Percentiles rank a stretch among this genome's conserved stretches.
These are phyloP conservation scores for Suillus sp. DNA, from an alignment of 768 basidiomycete species.

Conservation along the genomic window DNA sequence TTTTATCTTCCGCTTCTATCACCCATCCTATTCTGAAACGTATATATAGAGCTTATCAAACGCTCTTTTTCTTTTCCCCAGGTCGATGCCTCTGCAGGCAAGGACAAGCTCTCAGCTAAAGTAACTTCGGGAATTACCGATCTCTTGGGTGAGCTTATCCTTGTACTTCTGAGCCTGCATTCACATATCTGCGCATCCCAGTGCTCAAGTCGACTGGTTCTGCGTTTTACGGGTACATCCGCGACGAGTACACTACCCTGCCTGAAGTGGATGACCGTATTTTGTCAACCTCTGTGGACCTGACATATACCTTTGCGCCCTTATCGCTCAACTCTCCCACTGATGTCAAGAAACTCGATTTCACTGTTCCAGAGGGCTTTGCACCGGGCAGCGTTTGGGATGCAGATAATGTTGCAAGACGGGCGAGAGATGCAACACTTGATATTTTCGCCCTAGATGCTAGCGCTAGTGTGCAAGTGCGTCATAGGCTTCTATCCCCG, in stretches of 20 bases:
- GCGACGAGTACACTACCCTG: constrained; percentile 90
- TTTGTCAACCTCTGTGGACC: constrained; percentile 85
- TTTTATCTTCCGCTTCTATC: constrained; percentile 2
- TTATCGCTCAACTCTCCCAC: constrained; percentile 48
- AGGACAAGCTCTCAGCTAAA: constrained; percentile 59
- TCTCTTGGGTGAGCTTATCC: constrained; percentile 63
- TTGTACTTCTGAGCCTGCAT: constrained; percentile 24
- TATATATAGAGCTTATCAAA: constrained; percentile 15
- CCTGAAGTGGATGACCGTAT: constrained; percentile 84
- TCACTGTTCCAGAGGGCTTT: constrained; percentile 40
- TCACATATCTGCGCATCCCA: constrained; percentile 26
- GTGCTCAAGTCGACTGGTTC: constrained; percentile 92
- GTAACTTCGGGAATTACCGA: constrained; percentile 76
- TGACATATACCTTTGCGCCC: constrained; percentile 64
- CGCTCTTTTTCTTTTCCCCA: constrained; percentile 28
- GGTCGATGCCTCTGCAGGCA: constrained; percentile 69
- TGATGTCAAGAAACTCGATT: constrained; percentile 55
- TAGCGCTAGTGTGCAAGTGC: constrained; percentile 89
- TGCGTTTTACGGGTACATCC: constrained; percentile 76
- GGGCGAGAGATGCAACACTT: constrained; percentile 66
- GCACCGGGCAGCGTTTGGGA: constrained; percentile 61
- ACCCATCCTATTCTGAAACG: neutral
- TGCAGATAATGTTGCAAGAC: constrained; percentile 48
- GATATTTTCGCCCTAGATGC: constrained; percentile 85
- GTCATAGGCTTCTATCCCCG: constrained; percentile 24